A percentile compares a stretch with the other conserved stretches of the same genome.
These are phyloP conservation scores for Sugiyamaella americana DNA, from an alignment of 805 yeast species.

Conservation along the genomic window DNA sequence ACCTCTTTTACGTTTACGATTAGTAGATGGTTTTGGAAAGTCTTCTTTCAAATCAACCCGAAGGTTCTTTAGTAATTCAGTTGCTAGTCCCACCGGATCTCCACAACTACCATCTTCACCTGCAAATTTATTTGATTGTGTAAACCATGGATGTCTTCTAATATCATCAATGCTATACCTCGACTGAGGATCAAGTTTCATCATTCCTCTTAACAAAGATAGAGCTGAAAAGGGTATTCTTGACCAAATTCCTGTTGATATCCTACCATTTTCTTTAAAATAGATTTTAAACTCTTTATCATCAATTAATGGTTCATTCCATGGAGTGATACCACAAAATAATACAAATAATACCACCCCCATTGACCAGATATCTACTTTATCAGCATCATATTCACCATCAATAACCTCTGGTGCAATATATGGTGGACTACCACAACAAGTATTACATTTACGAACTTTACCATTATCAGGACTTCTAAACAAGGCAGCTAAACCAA, in stretches of 20 bases:
- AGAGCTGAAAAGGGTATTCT: conserved; percentile 43
- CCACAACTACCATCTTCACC: conserved; percentile 45
- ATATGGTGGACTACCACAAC: conserved; percentile 70
- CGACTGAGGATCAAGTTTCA: conserved; percentile 43
- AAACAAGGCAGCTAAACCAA: conserved; percentile 65
- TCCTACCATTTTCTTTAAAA: conserved; percentile 40
- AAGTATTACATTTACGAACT: conserved; percentile 30
- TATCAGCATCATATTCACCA: conserved; percentile 50
- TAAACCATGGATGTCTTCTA: conserved; percentile 51
- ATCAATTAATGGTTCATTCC: conserved; percentile 55
- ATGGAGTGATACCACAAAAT: conserved; percentile 60
- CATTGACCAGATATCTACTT: conserved; percentile 63
- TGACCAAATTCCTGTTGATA: conserved; percentile 49
- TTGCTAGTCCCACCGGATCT: conserved; percentile 47
- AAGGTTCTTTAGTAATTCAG: conserved; percentile 45
- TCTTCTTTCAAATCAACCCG: conserved; percentile 34
- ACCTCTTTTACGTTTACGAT: neutral
- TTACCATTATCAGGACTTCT: conserved; percentile 43
- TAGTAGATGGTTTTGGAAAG: neutral
- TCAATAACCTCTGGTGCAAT: conserved; percentile 66
- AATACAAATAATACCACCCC: conserved; percentile 60
- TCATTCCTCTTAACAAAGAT: conserved; percentile 46
- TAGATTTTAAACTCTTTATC: conserved; percentile 45
- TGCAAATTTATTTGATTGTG: conserved; percentile 39
- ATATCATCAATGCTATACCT: conserved; percentile 41